Percentiles rank a stretch among this genome's conserved stretches.
Conservation (phyloP, 2,329 filamentous ascomycete genomes). For the Lasiodiplodia sp. region DNA sequence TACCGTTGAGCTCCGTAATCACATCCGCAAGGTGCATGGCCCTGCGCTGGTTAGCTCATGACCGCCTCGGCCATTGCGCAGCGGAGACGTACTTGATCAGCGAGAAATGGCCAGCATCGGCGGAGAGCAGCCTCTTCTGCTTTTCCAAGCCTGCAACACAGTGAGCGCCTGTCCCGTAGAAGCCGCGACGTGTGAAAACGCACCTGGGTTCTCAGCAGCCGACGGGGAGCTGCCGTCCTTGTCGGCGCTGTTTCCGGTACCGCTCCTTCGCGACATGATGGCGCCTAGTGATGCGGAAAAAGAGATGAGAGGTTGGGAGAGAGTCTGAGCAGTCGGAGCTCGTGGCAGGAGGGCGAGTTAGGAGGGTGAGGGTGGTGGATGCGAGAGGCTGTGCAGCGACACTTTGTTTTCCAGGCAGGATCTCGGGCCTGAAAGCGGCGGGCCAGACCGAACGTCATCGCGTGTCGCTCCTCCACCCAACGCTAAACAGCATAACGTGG, state of each 20-base stretch:
- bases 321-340: neutral
- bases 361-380: slow-evolving; percentile 7
- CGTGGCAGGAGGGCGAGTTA: neutral
- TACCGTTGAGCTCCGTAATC: slow-evolving; percentile 82
- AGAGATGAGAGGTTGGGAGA: neutral
- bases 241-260: slow-evolving; percentile 58
- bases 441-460: slow-evolving; percentile 29
- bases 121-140: slow-evolving; percentile 75
- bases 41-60: slow-evolving; percentile 36
- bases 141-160: slow-evolving; percentile 68
- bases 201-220: slow-evolving; percentile 48
- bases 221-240: slow-evolving; percentile 54
- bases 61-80: slow-evolving; percentile 1
- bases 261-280: slow-evolving; percentile 70
- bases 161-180: slow-evolving; percentile 30
- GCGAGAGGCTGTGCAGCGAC: slow-evolving; percentile 30
- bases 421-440: slow-evolving; percentile 27
- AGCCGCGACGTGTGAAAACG: slow-evolving; percentile 11
- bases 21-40: slow-evolving; percentile 80
- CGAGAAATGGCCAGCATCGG: slow-evolving; percentile 75
- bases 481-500: slow-evolving; percentile 26
- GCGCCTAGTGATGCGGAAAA: slow-evolving; percentile 10
- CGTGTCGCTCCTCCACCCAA: neutral
- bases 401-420: slow-evolving; percentile 30
- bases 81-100: slow-evolving; percentile 51